phyloP scores from a whole-genome alignment of 805 yeast species.

The Nakazawaea pomicola region DNA sequence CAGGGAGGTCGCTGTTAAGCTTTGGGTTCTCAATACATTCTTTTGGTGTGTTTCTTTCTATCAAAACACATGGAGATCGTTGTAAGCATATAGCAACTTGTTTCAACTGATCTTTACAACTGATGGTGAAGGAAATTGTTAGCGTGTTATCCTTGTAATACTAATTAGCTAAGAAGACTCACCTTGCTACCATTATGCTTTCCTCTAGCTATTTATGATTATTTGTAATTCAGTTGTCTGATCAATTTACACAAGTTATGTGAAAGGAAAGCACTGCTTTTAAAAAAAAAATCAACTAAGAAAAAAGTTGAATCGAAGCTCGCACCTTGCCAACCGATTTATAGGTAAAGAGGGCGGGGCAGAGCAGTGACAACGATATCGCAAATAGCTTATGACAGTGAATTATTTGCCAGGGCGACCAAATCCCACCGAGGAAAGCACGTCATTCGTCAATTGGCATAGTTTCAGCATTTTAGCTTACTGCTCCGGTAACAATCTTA shows the following conservation, averaged over 20 bases:
- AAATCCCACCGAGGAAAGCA: conserved; percentile 48
- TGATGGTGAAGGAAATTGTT: conserved; percentile 21
- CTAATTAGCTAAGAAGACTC: no score
- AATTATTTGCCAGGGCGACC: conserved; percentile 86
- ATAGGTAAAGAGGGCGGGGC: no score
- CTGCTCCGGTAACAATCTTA: conserved; percentile 84
- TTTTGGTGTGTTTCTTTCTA: conserved; percentile 85
- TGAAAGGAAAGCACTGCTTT: no score
- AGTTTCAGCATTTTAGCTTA: conserved; percentile 61
- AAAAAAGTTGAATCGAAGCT: no score
- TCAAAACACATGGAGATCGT: conserved; percentile 92
- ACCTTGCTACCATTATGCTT: conserved; percentile 49
- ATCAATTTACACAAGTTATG: no score
- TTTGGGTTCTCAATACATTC: conserved; percentile 82
- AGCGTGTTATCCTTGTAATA: no score
- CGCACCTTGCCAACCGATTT: background rate
- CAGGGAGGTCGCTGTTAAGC: conserved; percentile 73
- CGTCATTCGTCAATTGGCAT: conserved; percentile 62
- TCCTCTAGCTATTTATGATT: background rate
- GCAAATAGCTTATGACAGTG: conserved; percentile 45
- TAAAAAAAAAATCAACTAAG: no score
- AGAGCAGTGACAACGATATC: no score
- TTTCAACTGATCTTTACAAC: conserved; percentile 90
- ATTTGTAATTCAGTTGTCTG: conserved; percentile 1
- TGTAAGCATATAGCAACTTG: conserved; percentile 96